Percentiles rank a stretch among this genome's conserved stretches.
phyloP scores from a whole-genome alignment of 331 rosid genomes.

The Acacia concinna region DNA sequence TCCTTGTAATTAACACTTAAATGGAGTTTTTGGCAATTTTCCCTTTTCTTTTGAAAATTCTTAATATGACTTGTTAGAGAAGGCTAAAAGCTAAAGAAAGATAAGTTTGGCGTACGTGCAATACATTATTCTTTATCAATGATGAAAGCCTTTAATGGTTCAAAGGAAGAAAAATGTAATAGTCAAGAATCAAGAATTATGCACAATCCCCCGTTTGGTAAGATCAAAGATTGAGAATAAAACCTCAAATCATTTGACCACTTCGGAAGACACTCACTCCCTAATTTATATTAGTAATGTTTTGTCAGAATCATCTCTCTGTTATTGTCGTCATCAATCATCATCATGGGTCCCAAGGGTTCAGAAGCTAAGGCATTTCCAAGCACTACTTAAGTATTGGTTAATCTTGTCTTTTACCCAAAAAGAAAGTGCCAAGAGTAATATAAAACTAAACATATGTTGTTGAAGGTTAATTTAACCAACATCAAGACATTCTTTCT shows the following conservation, averaged over 20 bases:
- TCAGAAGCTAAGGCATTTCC: background rate
- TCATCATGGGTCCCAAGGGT: background rate
- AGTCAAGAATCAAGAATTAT: background rate
- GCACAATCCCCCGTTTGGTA: background rate
- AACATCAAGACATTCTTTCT: background rate
- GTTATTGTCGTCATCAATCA: background rate
- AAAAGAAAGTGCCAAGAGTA: background rate
- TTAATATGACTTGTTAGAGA: background rate
- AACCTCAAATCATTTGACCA: slow-evolving; percentile 3
- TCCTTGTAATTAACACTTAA: too few species aligned
- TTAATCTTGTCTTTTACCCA: background rate
- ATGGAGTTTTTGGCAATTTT: too few species aligned
- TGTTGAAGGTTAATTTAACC: background rate
- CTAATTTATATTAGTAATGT: background rate
- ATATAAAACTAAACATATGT: background rate
- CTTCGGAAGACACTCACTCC: background rate
- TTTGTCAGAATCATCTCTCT: background rate
- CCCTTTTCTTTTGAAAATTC: too few species aligned
- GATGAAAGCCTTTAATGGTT: background rate
- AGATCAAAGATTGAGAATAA: background rate
- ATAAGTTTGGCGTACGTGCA: background rate
- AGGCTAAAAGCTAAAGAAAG: background rate
- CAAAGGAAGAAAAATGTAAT: background rate
- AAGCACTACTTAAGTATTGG: background rate
- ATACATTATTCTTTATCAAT: background rate